Percentiles rank a stretch among this genome's conserved stretches.
Conservation (phyloP, 2,329 filamentous ascomycete species). For the Cercospora zeina region DNA sequence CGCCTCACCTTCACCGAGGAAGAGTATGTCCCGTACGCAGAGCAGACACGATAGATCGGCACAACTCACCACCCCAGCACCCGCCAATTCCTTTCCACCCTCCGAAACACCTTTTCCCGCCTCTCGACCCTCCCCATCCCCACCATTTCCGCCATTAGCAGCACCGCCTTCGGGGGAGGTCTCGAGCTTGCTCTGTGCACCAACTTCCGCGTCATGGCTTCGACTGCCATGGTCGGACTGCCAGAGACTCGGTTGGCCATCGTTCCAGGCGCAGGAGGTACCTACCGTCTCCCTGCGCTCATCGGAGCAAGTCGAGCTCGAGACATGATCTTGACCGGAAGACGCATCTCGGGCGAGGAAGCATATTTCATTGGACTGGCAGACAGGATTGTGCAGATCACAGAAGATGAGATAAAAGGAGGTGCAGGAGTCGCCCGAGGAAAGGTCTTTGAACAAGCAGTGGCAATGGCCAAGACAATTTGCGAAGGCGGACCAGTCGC, state of each 20-base stretch:
- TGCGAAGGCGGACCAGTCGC: slow-evolving; percentile 88
- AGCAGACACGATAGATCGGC: not conserved
- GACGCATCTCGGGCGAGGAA: slow-evolving; percentile 78
- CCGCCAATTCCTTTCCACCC: slow-evolving; percentile 70
- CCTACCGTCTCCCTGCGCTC: slow-evolving; percentile 77
- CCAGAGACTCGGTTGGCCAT: slow-evolving; percentile 93
- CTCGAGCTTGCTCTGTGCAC: slow-evolving; percentile 90
- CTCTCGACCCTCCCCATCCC: slow-evolving; percentile 79
- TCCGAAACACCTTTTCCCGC: slow-evolving; percentile 72
- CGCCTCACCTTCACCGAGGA: slow-evolving; percentile 71
- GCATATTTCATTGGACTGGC: slow-evolving; percentile 89
- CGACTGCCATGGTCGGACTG: slow-evolving; percentile 74
- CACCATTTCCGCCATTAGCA: slow-evolving; percentile 84
- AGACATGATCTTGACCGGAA: slow-evolving; percentile 85
- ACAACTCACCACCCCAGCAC: slow-evolving; percentile 58
- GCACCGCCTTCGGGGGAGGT: slow-evolving; percentile 84
- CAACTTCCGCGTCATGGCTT: slow-evolving; percentile 82
- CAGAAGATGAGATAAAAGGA: slow-evolving; percentile 55
- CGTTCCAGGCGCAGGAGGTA: slow-evolving; percentile 91
- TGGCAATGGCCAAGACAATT: slow-evolving; percentile 78
- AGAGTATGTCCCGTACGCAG: slow-evolving; percentile 59
- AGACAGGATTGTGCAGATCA: slow-evolving; percentile 82
- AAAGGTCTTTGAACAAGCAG: slow-evolving; percentile 71
- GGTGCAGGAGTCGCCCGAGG: slow-evolving; percentile 60
- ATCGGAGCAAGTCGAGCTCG: slow-evolving; percentile 80